Evolutionary conservation across 805 yeast genomes (phyloP), one percentile per base, ranked within the genome.

Genomic region (Danielia oregonensis): DNA sequence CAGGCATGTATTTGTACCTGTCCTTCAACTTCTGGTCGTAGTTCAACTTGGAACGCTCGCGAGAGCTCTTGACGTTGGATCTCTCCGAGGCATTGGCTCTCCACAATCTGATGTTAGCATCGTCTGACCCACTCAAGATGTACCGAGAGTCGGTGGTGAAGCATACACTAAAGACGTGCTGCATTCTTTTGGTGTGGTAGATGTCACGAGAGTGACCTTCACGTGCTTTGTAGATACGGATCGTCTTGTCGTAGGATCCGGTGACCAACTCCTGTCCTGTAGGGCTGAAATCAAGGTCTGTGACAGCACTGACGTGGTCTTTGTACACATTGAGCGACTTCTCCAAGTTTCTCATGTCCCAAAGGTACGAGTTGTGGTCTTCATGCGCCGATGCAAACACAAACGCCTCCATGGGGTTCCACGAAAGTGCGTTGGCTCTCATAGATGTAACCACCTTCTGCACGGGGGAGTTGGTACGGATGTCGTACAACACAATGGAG

Each of bases 371-470:
- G 57, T 93, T 93, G 61, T 91, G 97, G 65, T 93, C 97, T 63
- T 93, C 99, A 54, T 79, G 78, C 2, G 87, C 97, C 26, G 86
- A 78, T 12, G 89, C 97, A 65, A 93, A 91, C 54, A 84, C 79
- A 64, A 77, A 93, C 2, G 97, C 95, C 61, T 93, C 97, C 82
- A 93, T 86, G 4, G 99, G 99, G 62, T 93, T 93, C 97, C 97
- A 93, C 36, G 88, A 74, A 17, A 93, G 71, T 30, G 91, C 72
- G 59, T 93, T 93, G 13, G 89, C 85, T 51, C 94, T 74, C 74
- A 93, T 70, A 13, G 78, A 67, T 17, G 93, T 85, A 30, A 83
- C 84, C 39, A 91, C 76, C 58, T 89, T 91, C 61, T 94, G 97
- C 4, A 94, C 79, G 10, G 98, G 96, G 2, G 95, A 74, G 51